Base-by-base conservation (phyloP, 192 early-diverging fungal genomes). In the Backusella parvicylindrica region DNA sequence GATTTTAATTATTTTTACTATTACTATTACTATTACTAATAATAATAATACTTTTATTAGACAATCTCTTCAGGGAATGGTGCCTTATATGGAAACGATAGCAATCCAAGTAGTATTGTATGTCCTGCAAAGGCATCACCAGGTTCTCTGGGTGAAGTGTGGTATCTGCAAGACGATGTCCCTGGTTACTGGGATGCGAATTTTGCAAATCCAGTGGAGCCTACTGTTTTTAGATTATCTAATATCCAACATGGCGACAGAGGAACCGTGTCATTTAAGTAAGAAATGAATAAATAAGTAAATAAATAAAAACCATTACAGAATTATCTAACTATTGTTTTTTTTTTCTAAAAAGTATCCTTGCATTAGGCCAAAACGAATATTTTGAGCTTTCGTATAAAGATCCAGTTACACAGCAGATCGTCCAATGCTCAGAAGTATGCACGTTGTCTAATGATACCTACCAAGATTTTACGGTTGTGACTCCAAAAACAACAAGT, bases 101-200 rank as follows among this genome's bases (percentile, higher is more conserved):
- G 71, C 38, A 74, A 88, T 70, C 88, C 89, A 13, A 72, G 21
- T 35, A 77, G 60, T 21, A 73, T 78, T 33, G 40, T 77, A 23
- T 82, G 76, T 53, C 70, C 56, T 23, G 66, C 36, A 35, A 49
- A 43, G 33, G 26, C 66, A 1, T 50, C 71, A 31, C 33, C 63
- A 15, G 37, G 40, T 28, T 35, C 66, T 26, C n/a, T 75, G 2
- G 75, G 79, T 23, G 77, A 85, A 35, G 88, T 89, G 6, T 92
- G 91, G 91, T 83, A 92, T 32, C 79, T 94, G 83, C 87, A 83
- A 64, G 88, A 91, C 78, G 77, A 83, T 74, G 87, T 89, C 23
- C 86, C 91, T 15, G 92, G 92, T 21, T 91, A 85, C 76, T 91
- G 87, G 86, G 83, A 89, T 32, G 86, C 84, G 67, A 81, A 86